Evolutionary conservation across 164 flowering plant genomes (phyloP).

Genomic region (Stephania yunnanensis): DNA sequence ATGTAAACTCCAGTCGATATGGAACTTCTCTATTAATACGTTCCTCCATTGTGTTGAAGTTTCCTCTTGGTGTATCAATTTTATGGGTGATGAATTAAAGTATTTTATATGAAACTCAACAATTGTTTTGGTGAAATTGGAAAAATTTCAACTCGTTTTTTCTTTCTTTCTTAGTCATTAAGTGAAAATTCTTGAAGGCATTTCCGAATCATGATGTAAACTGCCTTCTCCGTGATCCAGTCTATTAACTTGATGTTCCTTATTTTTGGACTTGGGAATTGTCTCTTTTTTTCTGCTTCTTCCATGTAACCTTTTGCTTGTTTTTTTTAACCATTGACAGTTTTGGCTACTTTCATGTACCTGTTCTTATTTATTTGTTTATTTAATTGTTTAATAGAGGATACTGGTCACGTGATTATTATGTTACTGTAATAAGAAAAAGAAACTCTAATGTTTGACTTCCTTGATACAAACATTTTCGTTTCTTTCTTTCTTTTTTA

Average conservation of each 20-base stretch:
- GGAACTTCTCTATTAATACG: not conserved
- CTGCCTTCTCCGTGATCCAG: not conserved
- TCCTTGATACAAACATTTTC: not conserved
- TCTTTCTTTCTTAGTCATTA: too few species aligned
- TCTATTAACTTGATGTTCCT: not conserved
- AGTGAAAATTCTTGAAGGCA: not conserved
- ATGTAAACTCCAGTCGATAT: not conserved
- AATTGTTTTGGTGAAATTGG: not conserved
- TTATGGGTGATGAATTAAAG: not conserved
- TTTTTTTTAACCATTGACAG: too few species aligned
- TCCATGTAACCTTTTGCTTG: not conserved
- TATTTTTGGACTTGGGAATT: not conserved
- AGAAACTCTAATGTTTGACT: not conserved
- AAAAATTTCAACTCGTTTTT: not conserved
- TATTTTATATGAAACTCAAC: not conserved
- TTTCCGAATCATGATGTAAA: not conserved
- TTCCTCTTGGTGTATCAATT: not conserved
- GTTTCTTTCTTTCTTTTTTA: not conserved
- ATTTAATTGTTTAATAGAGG: too few species aligned
- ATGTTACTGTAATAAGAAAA: too few species aligned
- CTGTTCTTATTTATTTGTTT: not conserved
- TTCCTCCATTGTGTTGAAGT: not conserved
- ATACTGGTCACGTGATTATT: not conserved
- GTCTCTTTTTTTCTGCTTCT: not conserved
- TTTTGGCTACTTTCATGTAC: not conserved